Percentiles rank a stretch among this genome's conserved stretches.
Conservation (phyloP, 352 stramenopile species). For the Globisporangium abappressorium region DNA sequence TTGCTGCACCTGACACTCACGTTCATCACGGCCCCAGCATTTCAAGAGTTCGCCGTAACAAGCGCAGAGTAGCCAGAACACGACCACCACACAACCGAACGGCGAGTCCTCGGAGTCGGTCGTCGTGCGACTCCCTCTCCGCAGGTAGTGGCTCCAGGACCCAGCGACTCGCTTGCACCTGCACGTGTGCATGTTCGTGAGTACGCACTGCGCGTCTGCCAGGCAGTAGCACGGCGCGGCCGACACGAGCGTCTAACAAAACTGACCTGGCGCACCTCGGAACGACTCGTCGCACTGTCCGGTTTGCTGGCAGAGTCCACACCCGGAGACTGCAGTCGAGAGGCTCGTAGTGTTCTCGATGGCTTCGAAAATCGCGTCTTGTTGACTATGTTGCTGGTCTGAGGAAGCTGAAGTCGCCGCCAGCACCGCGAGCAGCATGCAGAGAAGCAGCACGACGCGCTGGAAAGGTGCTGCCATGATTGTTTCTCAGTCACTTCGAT, state of each 20-base stretch:
- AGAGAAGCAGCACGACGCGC: not conserved
- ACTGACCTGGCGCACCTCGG: conserved; percentile 50
- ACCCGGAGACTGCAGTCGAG: conserved; percentile 49
- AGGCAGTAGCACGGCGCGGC: conserved; percentile 66
- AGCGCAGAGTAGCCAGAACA: too few species aligned
- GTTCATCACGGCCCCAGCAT: too few species aligned
- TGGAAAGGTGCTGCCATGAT: not conserved
- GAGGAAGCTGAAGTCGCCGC: not conserved
- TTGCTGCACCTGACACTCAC: not conserved
- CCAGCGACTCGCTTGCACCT: conserved; percentile 32
- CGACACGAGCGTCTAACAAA: conserved; percentile 52
- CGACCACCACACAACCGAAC: too few species aligned
- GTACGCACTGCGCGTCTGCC: conserved; percentile 51
- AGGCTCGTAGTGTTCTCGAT: conserved; percentile 31
- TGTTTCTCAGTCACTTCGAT: not conserved
- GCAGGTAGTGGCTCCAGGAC: too few species aligned
- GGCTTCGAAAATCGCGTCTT: not conserved
- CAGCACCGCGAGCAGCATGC: not conserved
- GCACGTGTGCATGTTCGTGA: conserved; percentile 49
- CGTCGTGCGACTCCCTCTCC: too few species aligned
- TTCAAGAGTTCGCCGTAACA: too few species aligned
- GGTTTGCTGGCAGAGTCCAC: conserved; percentile 54
- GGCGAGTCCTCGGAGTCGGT: too few species aligned
- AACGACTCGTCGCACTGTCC: conserved; percentile 65
- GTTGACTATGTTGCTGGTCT: not conserved